phyloP scores from a whole-genome alignment of 2,329 filamentous ascomycete genomes.

The Coleophoma cylindrospora region DNA sequence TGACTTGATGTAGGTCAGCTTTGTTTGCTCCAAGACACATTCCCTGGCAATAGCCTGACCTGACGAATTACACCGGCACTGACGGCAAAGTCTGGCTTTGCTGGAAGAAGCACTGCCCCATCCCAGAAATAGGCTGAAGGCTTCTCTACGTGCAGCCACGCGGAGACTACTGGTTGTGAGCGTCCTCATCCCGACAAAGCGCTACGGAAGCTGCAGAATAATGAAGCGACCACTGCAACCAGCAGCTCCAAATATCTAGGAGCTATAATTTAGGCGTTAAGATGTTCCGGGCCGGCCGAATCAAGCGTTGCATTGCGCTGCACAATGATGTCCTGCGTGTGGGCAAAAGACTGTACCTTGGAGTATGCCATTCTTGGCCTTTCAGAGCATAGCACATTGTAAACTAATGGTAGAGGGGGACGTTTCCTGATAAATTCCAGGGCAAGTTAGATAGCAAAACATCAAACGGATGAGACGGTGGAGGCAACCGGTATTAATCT shows the following conservation, averaged over 20 bases:
- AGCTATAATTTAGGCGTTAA: not conserved
- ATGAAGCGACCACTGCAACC: too few species aligned
- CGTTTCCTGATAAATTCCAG: too few species aligned
- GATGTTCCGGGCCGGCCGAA: not conserved
- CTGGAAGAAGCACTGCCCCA: slow-evolving; percentile 12
- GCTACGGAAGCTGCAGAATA: not conserved
- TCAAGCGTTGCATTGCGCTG: not conserved
- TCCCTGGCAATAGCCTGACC: too few species aligned
- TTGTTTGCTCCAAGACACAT: too few species aligned
- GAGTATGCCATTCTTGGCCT: not conserved
- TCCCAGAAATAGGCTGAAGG: slow-evolving; percentile 19
- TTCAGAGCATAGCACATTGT: not conserved
- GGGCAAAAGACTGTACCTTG: not conserved
- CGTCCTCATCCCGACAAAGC: slow-evolving; percentile 17
- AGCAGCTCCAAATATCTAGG: too few species aligned
- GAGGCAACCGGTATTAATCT: too few species aligned
- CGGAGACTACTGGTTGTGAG: slow-evolving; percentile 7
- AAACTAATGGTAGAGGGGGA: too few species aligned
- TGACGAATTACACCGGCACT: slow-evolving; percentile 20
- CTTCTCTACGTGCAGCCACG: slow-evolving; percentile 14
- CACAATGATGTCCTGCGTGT: too few species aligned
- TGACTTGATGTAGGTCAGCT: too few species aligned
- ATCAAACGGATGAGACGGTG: too few species aligned
- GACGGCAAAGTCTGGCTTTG: slow-evolving; percentile 14
- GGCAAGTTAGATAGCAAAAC: too few species aligned